phyloP scores from a whole-genome alignment of 257 asterid species.

The Nicotiana knightiana region DNA sequence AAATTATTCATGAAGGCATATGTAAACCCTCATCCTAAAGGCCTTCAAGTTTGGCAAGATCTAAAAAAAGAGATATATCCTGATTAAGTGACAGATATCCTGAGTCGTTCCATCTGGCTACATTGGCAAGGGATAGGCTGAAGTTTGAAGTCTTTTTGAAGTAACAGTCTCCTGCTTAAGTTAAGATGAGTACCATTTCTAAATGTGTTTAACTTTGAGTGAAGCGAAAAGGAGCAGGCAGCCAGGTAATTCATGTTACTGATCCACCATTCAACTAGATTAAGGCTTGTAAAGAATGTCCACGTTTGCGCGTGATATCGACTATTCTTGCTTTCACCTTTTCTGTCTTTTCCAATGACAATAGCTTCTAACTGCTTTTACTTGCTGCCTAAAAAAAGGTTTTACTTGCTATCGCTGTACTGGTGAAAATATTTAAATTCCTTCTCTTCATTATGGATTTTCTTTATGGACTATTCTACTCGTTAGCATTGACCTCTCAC shows the following conservation, averaged over 20 bases:
- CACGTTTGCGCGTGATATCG: background rate
- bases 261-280: background rate
- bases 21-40: slow-evolving; percentile 51
- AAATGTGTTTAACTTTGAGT: background rate
- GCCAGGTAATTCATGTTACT: background rate
- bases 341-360: background rate
- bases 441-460: background rate
- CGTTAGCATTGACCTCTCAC: background rate
- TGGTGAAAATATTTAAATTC: too few species aligned
- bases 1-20: slow-evolving; percentile 31
- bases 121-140: background rate
- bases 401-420: background rate
- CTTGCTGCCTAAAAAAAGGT: background rate
- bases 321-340: background rate
- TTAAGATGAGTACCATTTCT: background rate
- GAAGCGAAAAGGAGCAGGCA: background rate
- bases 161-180: background rate
- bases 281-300: background rate
- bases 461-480: background rate
- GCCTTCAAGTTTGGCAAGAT: slow-evolving; percentile 46
- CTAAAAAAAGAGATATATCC: slow-evolving; percentile 37
- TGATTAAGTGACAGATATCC: background rate
- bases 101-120: background rate
- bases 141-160: background rate
- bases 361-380: background rate